Conservation (phyloP, 2,329 filamentous ascomycete genomes). For the Zymoseptoria passerinii region DNA sequence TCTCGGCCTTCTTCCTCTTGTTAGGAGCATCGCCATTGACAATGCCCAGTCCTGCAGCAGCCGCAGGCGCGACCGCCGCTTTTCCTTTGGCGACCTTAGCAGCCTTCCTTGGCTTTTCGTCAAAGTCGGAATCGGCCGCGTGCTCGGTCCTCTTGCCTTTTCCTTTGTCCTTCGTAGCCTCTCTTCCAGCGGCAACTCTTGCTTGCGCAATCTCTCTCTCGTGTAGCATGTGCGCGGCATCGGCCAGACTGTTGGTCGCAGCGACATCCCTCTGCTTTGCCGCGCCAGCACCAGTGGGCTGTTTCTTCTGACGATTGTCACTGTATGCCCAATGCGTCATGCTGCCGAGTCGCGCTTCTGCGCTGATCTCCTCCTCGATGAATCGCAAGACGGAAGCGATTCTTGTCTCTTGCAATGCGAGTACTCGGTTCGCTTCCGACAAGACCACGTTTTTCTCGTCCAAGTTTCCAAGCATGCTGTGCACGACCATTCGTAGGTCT, state of each 20-base stretch:
- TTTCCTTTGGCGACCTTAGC: constrained; percentile 54
- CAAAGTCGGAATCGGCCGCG: constrained; percentile 64
- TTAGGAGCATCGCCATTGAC: constrained; percentile 56
- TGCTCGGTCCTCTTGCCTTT: constrained; percentile 57
- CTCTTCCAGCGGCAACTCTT: constrained; percentile 70
- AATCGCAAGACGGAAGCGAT: constrained; percentile 82
- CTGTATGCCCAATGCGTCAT: constrained; percentile 92
- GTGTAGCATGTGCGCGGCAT: constrained; percentile 65
- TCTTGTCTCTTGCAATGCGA: constrained; percentile 74
- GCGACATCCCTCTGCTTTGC: constrained; percentile 70
- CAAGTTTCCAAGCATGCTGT: constrained; percentile 78
- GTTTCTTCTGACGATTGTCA: constrained; percentile 58
- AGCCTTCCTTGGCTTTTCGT: constrained; percentile 62
- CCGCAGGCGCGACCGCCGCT: constrained; percentile 47
- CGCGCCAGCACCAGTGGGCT: constrained; percentile 51
- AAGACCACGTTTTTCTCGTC: constrained; percentile 98
- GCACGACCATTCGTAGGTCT: constrained; percentile 67
- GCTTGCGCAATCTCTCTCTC: constrained; percentile 72
- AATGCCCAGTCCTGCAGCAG: constrained; percentile 47
- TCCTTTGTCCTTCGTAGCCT: constrained; percentile 59
- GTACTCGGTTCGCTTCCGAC: constrained; percentile 80
- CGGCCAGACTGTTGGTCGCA: constrained; percentile 57
- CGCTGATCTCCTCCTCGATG: constrained; percentile 81
- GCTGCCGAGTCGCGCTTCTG: constrained; percentile 89
- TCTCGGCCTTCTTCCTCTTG: constrained; percentile 74